Conservation (phyloP, 164 flowering plant genomes). For the Protea cynaroides region DNA sequence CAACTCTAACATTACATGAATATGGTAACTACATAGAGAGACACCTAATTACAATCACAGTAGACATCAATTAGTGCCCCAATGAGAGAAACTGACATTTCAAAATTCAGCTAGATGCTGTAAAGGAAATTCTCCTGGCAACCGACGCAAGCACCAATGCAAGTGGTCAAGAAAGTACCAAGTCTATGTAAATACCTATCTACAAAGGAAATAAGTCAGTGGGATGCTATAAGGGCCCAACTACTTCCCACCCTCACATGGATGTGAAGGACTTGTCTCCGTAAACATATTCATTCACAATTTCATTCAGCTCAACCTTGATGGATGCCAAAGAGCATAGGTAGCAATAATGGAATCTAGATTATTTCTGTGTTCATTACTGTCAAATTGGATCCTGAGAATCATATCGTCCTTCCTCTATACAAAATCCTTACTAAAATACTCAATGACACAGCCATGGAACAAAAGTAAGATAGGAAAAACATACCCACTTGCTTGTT, state of each 20-base stretch:
- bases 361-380: neutral
- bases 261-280: neutral
- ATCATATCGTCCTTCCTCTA: neutral
- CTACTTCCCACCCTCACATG: too few relatives aligned
- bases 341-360: neutral
- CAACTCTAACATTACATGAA: neutral
- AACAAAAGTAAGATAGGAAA: conserved; percentile 3
- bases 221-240: neutral
- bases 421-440: neutral
- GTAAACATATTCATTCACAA: neutral
- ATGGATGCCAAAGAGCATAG: neutral
- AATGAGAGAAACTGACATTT: neutral
- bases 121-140: neutral
- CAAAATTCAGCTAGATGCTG: conserved; percentile 1
- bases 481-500: conserved; percentile 99
- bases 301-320: neutral
- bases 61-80: neutral
- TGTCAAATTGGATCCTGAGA: neutral
- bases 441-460: neutral
- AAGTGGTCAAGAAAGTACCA: neutral
- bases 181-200: neutral
- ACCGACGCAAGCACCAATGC: neutral
- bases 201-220: neutral
- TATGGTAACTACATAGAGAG: neutral
- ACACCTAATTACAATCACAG: neutral